A percentile compares a stretch with the other conserved stretches of the same genome.
These are phyloP conservation scores for Perkinsus olseni DNA, from an alignment of 169 alveolate genomes.

Conservation along the genomic window DNA sequence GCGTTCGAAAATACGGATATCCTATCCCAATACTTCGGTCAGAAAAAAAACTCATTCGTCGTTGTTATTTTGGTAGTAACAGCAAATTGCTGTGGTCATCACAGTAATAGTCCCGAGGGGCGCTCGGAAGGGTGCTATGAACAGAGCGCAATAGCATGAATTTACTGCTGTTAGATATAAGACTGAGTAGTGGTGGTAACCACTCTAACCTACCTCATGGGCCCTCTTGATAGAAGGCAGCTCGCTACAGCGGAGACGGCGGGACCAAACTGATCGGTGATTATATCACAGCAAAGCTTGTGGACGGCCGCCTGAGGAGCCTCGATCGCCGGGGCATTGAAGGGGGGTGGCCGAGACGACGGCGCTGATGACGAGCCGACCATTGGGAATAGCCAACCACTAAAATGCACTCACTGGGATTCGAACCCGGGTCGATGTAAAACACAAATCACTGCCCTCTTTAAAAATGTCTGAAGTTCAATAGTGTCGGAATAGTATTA, in stretches of 20 bases:
- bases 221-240: background rate
- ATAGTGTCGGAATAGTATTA: background rate
- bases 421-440: background rate
- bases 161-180: no score
- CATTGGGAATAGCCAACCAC: background rate
- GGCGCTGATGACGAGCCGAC: background rate
- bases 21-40: no score
- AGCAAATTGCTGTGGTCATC: no score
- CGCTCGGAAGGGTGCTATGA: no score
- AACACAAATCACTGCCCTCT: background rate
- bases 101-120: no score
- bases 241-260: background rate
- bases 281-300: background rate
- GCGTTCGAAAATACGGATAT: no score
- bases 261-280: background rate
- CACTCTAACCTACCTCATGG: background rate
- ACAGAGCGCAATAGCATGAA: no score
- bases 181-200: no score
- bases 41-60: no score
- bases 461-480: background rate
- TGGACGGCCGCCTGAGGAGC: background rate
- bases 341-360: background rate
- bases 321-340: background rate
- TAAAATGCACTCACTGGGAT: background rate
- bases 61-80: no score